Base-by-base conservation (phyloP, 2,329 filamentous ascomycete species). In the Rachicladosporium sp. region DNA sequence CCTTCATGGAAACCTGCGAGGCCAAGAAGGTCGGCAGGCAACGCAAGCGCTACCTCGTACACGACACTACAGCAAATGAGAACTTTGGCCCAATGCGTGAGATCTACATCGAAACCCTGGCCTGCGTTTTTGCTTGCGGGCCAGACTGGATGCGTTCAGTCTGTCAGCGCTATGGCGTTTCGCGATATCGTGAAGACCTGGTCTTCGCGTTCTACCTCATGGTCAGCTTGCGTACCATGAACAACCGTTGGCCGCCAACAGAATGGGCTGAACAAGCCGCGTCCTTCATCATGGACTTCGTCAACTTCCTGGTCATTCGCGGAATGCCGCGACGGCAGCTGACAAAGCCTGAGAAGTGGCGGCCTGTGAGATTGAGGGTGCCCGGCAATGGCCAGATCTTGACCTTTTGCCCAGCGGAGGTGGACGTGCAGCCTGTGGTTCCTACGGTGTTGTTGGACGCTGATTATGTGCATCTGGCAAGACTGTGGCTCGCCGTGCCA, bases 61-160 rank as follows among this genome's bases (percentile, higher is more conserved):
- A 49, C 29, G 54, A 58, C 36, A 32, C 41, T 3, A 47, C 48
- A 6, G 44, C 51, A 8, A 59, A 65, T 23, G 46, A 52, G 3
- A 55, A 61, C 10, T 59, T 59, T 11, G 52, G 59, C 10, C 50
- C 56, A 2, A 59, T 65, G 52, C 50, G 52, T n/a, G 64, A 63
- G 30, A 55, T 62, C 4, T 67, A 64, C 48, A 52, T 58, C 10
- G 59, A 65, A 39, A 63, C 61, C 4, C 50, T 67, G 2, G 59
- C 60, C 2, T 65, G 62, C 44, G 50, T 60, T 2, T 56, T 65
- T 39, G 53, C 58, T 7, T 64, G 60, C 45, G 63, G 64, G 2
- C 47, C 60, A 0, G 47, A 58, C 30, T 67, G 61, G 60, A 49
- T 64, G 8, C 44, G 56, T 10, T 56, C 63, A 15, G 49, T 63